Conservation (phyloP, 306 rosid species). For the Castanospermum australe region DNA sequence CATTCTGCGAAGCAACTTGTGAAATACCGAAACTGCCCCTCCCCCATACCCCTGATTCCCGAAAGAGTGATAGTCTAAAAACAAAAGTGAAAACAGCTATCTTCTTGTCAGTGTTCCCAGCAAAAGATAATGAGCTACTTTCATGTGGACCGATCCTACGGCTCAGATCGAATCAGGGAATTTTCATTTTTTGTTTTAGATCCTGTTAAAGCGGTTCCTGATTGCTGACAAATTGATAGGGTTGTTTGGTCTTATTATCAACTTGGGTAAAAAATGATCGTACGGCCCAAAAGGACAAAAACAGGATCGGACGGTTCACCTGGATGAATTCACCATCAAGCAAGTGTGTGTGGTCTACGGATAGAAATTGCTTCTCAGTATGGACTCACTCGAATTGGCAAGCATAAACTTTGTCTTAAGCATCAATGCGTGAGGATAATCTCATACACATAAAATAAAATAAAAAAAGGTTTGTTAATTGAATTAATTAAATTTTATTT, state of each 20-base stretch:
- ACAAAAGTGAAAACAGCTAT: not conserved
- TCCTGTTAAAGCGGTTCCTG: not conserved
- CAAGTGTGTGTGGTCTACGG: not conserved
- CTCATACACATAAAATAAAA: not conserved
- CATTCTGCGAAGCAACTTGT: not conserved
- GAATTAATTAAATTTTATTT: not conserved
- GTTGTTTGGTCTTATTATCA: not conserved
- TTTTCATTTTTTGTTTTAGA: too few relatives aligned
- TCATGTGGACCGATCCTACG: not conserved
- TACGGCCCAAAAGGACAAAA: not conserved
- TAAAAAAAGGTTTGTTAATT: not conserved
- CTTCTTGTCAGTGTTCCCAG: not conserved
- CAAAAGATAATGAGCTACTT: not conserved
- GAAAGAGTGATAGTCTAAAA: too few relatives aligned
- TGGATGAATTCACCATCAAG: not conserved
- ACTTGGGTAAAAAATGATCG: not conserved
- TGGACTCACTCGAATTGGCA: constrained; percentile 10
- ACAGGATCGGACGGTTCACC: not conserved
- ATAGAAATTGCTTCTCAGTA: not conserved
- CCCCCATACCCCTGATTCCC: too few relatives aligned
- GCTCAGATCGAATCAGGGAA: not conserved
- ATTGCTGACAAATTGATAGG: not conserved
- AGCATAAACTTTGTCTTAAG: not conserved
- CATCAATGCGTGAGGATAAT: not conserved
- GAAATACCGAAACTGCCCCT: constrained; percentile 12